These are phyloP conservation scores for Limonium bicolor DNA, from an alignment of 148 eudicot genomes.

Conservation along the genomic window DNA sequence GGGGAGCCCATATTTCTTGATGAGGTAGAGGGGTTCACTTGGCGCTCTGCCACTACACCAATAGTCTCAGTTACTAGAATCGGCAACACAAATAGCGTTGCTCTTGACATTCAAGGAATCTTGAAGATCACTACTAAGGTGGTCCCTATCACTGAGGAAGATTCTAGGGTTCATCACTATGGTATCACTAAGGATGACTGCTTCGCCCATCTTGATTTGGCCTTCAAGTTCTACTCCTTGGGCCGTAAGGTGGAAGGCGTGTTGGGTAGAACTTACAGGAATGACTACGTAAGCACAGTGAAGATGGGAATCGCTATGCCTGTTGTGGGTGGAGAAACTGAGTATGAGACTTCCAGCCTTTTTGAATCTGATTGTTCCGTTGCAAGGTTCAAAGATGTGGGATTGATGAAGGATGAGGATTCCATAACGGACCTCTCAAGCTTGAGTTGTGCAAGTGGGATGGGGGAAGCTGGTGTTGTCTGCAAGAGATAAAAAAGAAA, in stretches of 20 bases:
- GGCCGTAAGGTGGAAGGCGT: conserved; percentile 42
- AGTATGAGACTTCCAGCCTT: conserved; percentile 35
- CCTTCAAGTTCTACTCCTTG: conserved; percentile 32
- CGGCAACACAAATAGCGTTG: conserved; percentile 29
- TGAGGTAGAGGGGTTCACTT: conserved; percentile 24
- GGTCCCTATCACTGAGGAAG: conserved; percentile 52
- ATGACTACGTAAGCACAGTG: conserved; percentile 48
- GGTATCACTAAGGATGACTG: conserved; percentile 43
- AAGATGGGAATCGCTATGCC: conserved; percentile 63
- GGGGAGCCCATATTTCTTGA: conserved; percentile 25
- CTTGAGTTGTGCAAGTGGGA: no score
- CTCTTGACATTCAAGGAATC: conserved; percentile 18
- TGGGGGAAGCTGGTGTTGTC: no score
- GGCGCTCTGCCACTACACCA: conserved; percentile 19
- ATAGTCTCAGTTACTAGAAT: conserved; percentile 37
- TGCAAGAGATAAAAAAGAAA: no score
- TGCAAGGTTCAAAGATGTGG: no score
- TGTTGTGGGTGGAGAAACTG: conserved; percentile 59
- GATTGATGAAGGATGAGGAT: no score
- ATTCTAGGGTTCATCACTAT: conserved; percentile 45
- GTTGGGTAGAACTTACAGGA: conserved; percentile 52
- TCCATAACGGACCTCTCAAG: no score
- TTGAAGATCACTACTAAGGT: conserved; percentile 40
- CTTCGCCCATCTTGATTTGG: conserved; percentile 56
- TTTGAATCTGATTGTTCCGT: conserved; percentile 37